A percentile compares a stretch with the other conserved stretches of the same genome.
Conservation (phyloP, 1,139 yeast genomes). For the Kazachstania sp. region DNA sequence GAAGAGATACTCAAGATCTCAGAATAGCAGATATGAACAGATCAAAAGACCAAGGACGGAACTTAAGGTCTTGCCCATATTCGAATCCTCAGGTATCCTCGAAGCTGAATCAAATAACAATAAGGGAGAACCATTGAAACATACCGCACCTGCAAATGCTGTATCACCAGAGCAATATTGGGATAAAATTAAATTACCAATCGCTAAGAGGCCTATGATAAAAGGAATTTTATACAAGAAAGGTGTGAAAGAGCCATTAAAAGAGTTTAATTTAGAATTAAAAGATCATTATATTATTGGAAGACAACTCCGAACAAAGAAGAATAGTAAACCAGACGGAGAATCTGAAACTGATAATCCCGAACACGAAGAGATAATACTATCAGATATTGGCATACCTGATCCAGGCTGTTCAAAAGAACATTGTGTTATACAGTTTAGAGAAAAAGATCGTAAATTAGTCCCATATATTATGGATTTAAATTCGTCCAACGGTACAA, state of each 20-base stretch:
- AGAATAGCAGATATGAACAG: constrained; percentile 1
- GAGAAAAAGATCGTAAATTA: constrained; percentile 21
- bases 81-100: constrained; percentile 39
- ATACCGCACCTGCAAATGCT: constrained; percentile 39
- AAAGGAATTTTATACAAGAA: constrained; percentile 19
- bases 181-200: constrained; percentile 22
- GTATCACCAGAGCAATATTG: constrained; percentile 28
- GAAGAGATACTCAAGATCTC: constrained; percentile 4
- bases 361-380: constrained; percentile 14
- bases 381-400: constrained; percentile 39
- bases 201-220: constrained; percentile 23
- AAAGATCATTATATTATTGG: constrained; percentile 39
- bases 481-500: constrained; percentile 47
- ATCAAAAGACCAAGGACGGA: constrained; percentile 2
- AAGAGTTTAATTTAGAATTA: constrained; percentile 28
- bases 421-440: constrained; percentile 51
- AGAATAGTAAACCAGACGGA: background rate
- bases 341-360: background rate
- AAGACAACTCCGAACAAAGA: constrained; percentile 21
- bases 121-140: constrained; percentile 37
- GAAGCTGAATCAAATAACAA: constrained; percentile 38
- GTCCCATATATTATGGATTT: constrained; percentile 45
- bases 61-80: constrained; percentile 23
- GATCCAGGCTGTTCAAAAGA: constrained; percentile 42
- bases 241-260: constrained; percentile 13